Conservation (phyloP, 1,284 basidiomycete genomes). For the Cerrena zonata region DNA sequence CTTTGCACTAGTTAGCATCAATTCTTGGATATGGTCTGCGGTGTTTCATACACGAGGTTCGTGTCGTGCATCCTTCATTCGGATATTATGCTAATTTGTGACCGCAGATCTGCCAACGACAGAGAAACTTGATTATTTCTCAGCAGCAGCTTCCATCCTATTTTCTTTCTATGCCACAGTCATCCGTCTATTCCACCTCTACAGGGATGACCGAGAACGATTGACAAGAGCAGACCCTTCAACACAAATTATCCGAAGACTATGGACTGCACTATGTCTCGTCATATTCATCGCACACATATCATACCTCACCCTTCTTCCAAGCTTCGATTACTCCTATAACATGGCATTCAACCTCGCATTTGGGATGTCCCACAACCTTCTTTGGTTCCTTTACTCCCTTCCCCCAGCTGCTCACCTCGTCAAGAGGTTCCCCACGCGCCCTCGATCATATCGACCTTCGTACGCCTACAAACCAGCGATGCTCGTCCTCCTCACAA, state of each 20-base stretch:
- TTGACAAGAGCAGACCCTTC: conserved; percentile 18
- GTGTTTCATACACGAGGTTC: conserved; percentile 89
- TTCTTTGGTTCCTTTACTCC: conserved; percentile 79
- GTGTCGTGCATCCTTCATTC: conserved; percentile 15
- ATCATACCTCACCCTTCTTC: conserved; percentile 70
- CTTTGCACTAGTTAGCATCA: conserved; percentile 74
- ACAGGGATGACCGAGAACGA: conserved; percentile 37
- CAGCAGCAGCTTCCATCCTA: conserved; percentile 79
- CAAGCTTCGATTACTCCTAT: conserved; percentile 91
- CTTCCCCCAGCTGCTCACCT: conserved; percentile 47
- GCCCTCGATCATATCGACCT: conserved; percentile 49
- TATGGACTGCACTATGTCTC: conserved; percentile 44
- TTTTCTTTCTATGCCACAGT: conserved; percentile 71
- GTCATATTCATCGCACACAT: conserved; percentile 63
- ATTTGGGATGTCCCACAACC: conserved; percentile 75
- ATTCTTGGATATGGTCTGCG: conserved; percentile 89
- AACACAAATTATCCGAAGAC: conserved; percentile 2
- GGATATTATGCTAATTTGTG: conserved; percentile 8
- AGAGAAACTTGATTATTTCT: conserved; percentile 93
- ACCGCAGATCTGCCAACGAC: conserved; percentile 71
- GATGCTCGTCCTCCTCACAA: conserved; percentile 66
- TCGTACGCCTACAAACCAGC: conserved; percentile 49
- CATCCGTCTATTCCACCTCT: conserved; percentile 77
- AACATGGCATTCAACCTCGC: conserved; percentile 85
- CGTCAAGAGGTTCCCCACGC: conserved; percentile 49